Base-by-base conservation (phyloP, 1,284 basidiomycete species). In the Ustilago xerochloae region DNA sequence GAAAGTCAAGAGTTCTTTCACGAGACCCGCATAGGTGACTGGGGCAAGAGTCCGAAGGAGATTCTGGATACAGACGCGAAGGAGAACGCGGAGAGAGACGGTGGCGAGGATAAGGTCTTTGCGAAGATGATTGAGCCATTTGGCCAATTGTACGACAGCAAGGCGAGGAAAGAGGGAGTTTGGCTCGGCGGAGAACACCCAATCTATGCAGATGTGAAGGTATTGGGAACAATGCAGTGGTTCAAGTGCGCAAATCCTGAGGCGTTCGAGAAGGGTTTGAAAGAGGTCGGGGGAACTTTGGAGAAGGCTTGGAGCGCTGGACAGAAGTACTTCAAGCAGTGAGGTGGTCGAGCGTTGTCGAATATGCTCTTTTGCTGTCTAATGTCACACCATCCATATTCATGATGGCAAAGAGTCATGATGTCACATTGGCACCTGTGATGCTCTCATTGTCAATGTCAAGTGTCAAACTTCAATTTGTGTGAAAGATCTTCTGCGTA, bases 221-320 rank as follows among this genome's bases (percentile, higher is more conserved):
- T 52, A 8, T 15, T 72, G 9, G 63, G 52, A 12, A 29, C 50
- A 13, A 29, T 72, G 36, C 69, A 72, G 36, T 72, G 69, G 69
- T 63, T 50, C 49, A 63, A 59, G 20, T 67, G 69, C 35, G 56
- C 60, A 2, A 63, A 63, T n/a, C 13, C 12, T 0, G 38, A 51
- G 0, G 63, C 63, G 0, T 66, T 65, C 30, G 38, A 59, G 4
- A 18, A 52, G 6, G 69, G 46, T 6, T 35, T 72, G 15, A 43
- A 63, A 18, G 7, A 56, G 26, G 53, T 63, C 1, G 56, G 60
- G 4, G 60, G 63, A 1, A 22, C 46, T 0, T 15, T 72, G 22
- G 35, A 63, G 9, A 51, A 52, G 32, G 55, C 51, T 8, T 72
- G 69, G 63, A 32, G 10, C 6, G 53, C 51, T 9, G 58, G 43